These are phyloP conservation scores for Lachnellula arida DNA, from an alignment of 2,329 filamentous ascomycete species.

Conservation along the genomic window DNA sequence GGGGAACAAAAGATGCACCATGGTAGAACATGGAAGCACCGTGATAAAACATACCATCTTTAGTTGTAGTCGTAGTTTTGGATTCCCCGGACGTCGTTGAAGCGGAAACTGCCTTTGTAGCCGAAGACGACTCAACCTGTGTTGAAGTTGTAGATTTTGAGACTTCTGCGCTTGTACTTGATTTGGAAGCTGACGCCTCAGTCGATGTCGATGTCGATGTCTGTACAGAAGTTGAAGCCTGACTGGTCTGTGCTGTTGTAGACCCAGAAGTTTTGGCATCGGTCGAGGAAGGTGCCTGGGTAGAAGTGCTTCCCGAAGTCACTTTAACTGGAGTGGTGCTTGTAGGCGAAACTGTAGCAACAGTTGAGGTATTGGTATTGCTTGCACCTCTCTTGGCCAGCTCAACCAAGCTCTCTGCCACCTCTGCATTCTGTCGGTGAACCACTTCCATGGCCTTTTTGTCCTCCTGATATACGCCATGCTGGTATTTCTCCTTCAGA, in stretches of 20 bases:
- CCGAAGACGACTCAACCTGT: background rate
- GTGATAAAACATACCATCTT: background rate
- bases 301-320: background rate
- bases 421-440: slow-evolving; percentile 53
- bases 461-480: slow-evolving; percentile 64
- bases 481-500: slow-evolving; percentile 58
- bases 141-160: background rate
- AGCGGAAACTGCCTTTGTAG: background rate
- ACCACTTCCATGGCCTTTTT: slow-evolving; percentile 59
- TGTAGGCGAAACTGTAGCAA: slow-evolving; percentile 10
- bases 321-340: slow-evolving; percentile 1
- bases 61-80: background rate
- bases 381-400: slow-evolving; percentile 53
- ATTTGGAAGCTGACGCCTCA: background rate
- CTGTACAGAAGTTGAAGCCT: background rate
- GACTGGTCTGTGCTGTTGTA: background rate
- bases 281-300: background rate
- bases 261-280: background rate
- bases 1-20: background rate
- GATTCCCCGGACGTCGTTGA: background rate
- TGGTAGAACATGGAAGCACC: background rate
- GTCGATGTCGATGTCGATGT: no score
- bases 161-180: background rate
- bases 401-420: slow-evolving; percentile 59
- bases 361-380: slow-evolving; percentile 14